phyloP scores from a whole-genome alignment of 2,329 filamentous ascomycete genomes.

The Curvularia verruculosa region DNA sequence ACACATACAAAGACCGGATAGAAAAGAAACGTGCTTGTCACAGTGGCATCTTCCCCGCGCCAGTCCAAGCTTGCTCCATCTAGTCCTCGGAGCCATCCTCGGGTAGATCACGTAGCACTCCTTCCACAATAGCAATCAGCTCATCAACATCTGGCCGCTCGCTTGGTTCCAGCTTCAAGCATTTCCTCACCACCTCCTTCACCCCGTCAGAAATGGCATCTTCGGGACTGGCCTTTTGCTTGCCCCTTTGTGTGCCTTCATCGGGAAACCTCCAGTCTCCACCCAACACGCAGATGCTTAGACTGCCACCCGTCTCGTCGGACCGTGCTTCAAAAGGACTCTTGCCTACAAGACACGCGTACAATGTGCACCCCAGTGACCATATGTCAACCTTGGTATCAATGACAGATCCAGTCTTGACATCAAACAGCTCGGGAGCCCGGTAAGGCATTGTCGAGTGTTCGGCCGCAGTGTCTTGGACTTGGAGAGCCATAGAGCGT shows the following conservation, averaged over 20 bases:
- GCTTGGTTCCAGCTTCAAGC: slow-evolving; percentile 82
- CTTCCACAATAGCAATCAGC: slow-evolving; percentile 78
- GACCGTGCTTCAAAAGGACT: slow-evolving; percentile 94
- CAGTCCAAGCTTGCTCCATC: not conserved
- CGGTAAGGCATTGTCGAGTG: slow-evolving; percentile 99
- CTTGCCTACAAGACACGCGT: slow-evolving; percentile 94
- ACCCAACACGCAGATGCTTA: slow-evolving; percentile 89
- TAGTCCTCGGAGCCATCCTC: slow-evolving; percentile 59
- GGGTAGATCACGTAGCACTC: slow-evolving; percentile 70
- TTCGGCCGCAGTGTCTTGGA: slow-evolving; percentile 93
- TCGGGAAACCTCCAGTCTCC: slow-evolving; percentile 98
- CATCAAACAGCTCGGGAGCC: slow-evolving; percentile 96
- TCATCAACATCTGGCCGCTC: slow-evolving; percentile 88
- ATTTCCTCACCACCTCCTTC: slow-evolving; percentile 84
- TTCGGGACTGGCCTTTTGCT: slow-evolving; percentile 56
- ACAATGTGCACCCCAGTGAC: slow-evolving; percentile 96
- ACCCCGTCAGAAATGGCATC: slow-evolving; percentile 77
- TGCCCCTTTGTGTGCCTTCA: slow-evolving; percentile 67
- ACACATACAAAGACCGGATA: not conserved
- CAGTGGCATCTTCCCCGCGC: not conserved
- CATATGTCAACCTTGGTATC: slow-evolving; percentile 98
- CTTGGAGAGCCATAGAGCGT: slow-evolving; percentile 84
- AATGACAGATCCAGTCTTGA: slow-evolving; percentile 88
- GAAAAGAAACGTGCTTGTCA: not conserved
- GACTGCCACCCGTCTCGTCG: slow-evolving; percentile 92